Evolutionary conservation across 495 filamentous ascomycete genomes (phyloP), one percentile per base, ranked within the genome.

Genomic region (Monascus purpureus): DNA sequence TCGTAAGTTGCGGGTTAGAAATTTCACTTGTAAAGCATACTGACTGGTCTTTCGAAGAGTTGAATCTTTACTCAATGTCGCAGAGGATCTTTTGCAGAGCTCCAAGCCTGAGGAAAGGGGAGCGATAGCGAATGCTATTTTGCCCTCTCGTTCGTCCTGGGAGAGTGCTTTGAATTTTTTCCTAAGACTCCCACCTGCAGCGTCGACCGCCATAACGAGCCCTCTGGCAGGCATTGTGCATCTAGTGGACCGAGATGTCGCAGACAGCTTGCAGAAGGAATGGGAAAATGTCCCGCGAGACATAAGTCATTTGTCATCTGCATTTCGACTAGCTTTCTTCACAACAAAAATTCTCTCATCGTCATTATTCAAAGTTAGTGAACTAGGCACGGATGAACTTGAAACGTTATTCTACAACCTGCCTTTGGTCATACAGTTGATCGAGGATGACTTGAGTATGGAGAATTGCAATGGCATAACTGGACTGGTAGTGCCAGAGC

Each of bases 321-420:
- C 82, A 12, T 70, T 87, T 18, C 65, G 90, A 30, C 75, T 92
- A 58, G 70, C 76, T 12, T 52, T 71, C 26, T 93, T 81, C 51
- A 67, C 69, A 0, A 56, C 64, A 9, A 65, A 60, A 30, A 43
- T 86, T 8, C 37, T 88, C 9, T 54, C 52, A 14, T 48, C 35
- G 6, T 40, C 49, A 5, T 22, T 9, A 22, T 5, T 22, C 15
- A 39, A 57, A 8, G 17, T 61, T 8, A 35, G 40, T 8, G 27
- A 36, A 14, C 39, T 66, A 12, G 45, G 46, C 26, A 25, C 32
- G 5, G 50, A 55, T 8, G 44, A 53, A 18, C 44, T 57, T 6
- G 45, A 57, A 16, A 54, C 49, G 6, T 32, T 65, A n/a, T 54
- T 69, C 34, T 54, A 52, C 23, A 58, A 65, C 38, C 33, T 80